Conservation (phyloP, 106 monocot genomes). For the Allium fistulosum region DNA sequence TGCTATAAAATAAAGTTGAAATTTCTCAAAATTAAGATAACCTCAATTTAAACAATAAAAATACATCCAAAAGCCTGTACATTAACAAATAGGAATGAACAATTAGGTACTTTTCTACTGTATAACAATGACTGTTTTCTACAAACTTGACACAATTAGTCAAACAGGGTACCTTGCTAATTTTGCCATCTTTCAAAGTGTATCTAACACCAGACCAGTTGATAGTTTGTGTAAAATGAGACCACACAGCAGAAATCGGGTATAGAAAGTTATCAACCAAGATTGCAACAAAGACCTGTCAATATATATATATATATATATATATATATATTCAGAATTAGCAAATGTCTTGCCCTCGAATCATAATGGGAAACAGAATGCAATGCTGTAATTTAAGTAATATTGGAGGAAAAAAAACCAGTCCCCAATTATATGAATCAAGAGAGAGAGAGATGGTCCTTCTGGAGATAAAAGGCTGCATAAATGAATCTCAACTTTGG, state of each 20-base stretch:
- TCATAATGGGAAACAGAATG: neutral
- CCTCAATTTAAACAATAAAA: too few species aligned
- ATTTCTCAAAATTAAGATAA: too few species aligned
- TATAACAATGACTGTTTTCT: neutral
- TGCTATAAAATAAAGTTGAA: too few species aligned
- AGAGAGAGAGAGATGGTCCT: constrained; percentile 64
- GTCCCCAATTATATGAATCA: constrained; percentile 86
- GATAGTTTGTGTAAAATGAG: constrained; percentile 82
- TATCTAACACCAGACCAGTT: constrained; percentile 95
- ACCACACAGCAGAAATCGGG: constrained; percentile 74
- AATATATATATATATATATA: constrained; percentile 8
- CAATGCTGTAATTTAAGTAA: neutral
- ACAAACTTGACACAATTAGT: neutral
- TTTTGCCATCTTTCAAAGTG: constrained; percentile 75
- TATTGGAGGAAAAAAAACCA: constrained; percentile 27
- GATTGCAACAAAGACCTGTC: constrained; percentile 83
- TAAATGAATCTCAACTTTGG: constrained; percentile 82
- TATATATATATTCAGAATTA: constrained; percentile 1
- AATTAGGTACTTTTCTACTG: neutral
- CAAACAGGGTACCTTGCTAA: constrained; percentile 49
- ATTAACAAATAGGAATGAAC: too few species aligned
- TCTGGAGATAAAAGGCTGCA: constrained; percentile 96
- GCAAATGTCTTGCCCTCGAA: neutral
- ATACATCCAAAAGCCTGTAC: too few species aligned
- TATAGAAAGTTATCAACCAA: constrained; percentile 95